Conservation (phyloP, 2,329 filamentous ascomycete species). For the Furcasterigmium furcatum region DNA sequence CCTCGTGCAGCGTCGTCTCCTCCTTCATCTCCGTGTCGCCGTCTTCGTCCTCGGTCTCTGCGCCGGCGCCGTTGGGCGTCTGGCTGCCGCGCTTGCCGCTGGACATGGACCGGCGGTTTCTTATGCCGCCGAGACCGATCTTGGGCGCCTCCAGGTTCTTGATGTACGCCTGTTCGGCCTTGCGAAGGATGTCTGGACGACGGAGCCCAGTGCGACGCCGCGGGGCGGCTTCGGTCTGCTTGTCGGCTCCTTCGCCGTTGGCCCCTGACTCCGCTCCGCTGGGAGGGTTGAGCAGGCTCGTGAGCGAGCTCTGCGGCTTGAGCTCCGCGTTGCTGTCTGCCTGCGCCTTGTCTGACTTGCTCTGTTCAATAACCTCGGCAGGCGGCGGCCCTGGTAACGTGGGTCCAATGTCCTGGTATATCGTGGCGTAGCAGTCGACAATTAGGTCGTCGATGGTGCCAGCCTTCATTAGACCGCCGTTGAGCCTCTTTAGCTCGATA, state of each 20-base stretch:
- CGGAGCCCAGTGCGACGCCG: slow-evolving; percentile 44
- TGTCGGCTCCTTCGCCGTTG: slow-evolving; percentile 33
- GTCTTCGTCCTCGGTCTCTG: slow-evolving; percentile 36
- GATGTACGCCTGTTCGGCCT: slow-evolving; percentile 56
- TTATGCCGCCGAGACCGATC: slow-evolving; percentile 14
- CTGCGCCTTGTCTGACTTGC: slow-evolving; percentile 25
- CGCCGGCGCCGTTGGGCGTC: slow-evolving; percentile 28
- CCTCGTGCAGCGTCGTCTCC: slow-evolving; percentile 13
- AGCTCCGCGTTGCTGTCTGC: slow-evolving; percentile 27
- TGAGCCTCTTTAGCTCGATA: slow-evolving; percentile 66
- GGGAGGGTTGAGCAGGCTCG: slow-evolving; percentile 37
- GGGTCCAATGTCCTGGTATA: slow-evolving; percentile 67
- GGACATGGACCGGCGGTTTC: slow-evolving; percentile 49
- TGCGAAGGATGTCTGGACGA: slow-evolving; percentile 56
- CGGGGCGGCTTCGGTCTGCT: slow-evolving; percentile 31
- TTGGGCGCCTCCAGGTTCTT: slow-evolving; percentile 48
- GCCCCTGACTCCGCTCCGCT: slow-evolving; percentile 33
- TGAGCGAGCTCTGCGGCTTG: slow-evolving; percentile 32
- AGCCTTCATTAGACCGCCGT: slow-evolving; percentile 83
- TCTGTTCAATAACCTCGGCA: slow-evolving; percentile 42
- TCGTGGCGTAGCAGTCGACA: slow-evolving; percentile 78
- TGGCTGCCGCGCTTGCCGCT: slow-evolving; percentile 43
- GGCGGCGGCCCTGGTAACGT: slow-evolving; percentile 51
- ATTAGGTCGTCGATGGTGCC: slow-evolving; percentile 89
- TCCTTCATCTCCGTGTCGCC: slow-evolving; percentile 21